phyloP scores from a whole-genome alignment of 768 basidiomycete species.

The Postia placenta region DNA sequence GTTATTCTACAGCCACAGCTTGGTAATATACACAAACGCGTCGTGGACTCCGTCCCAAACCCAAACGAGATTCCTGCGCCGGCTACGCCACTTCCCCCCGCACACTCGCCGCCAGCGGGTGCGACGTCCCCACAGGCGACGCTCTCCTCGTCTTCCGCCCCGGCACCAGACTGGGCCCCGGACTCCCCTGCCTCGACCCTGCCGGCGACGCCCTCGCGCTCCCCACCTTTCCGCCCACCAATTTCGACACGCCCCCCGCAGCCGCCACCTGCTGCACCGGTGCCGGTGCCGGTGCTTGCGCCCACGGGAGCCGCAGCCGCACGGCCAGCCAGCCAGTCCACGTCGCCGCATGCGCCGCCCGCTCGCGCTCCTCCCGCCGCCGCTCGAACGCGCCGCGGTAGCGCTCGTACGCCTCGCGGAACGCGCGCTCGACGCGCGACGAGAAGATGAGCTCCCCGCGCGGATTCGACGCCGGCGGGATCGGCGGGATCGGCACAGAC shows the following conservation, averaged over 20 bases:
- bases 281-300: neutral
- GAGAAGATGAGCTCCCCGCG: slow-evolving; percentile 97
- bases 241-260: neutral
- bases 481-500: slow-evolving; percentile 60
- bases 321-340: slow-evolving; percentile 25
- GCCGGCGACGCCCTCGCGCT: slow-evolving; percentile 1
- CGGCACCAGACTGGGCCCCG: slow-evolving; percentile 1
- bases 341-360: slow-evolving; percentile 26
- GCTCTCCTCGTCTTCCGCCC: neutral
- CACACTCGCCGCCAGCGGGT: neutral
- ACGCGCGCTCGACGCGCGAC: slow-evolving; percentile 72
- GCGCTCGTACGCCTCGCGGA: slow-evolving; percentile 89
- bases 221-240: neutral
- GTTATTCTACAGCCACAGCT: too few species aligned
- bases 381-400: slow-evolving; percentile 86
- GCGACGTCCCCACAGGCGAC: neutral
- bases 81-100: neutral
- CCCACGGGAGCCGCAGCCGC: slow-evolving; percentile 25
- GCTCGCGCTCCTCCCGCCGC: slow-evolving; percentile 58
- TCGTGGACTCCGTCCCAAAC: neutral
- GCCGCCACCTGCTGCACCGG: neutral
- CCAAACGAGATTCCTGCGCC: neutral
- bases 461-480: slow-evolving; percentile 84
- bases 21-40: neutral
- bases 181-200: slow-evolving; percentile 5